Evolutionary conservation across 148 eudicot species (phyloP).

Genomic region (Pharnaceum exiguum): DNA sequence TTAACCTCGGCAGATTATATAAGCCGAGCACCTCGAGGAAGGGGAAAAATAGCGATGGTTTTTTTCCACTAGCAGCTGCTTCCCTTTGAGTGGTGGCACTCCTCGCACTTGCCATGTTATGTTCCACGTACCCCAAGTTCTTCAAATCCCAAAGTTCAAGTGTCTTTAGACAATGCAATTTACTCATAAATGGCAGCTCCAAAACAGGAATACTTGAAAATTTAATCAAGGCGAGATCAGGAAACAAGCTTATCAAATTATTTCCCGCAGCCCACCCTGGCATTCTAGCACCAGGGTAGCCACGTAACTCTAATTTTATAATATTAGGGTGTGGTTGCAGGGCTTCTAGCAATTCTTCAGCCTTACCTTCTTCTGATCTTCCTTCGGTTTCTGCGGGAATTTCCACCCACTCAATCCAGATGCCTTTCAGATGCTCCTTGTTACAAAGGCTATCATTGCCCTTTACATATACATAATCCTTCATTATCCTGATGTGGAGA

Average conservation of each 20-base stretch:
- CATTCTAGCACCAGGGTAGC: too few relatives aligned
- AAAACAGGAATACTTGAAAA: too few relatives aligned
- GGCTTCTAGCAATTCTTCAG: too few relatives aligned
- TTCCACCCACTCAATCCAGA: neutral
- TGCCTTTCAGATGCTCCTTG: neutral
- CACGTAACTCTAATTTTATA: neutral
- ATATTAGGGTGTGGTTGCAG: constrained; percentile 1
- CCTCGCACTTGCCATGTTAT: neutral
- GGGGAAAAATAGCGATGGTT: neutral
- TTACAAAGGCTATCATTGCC: neutral
- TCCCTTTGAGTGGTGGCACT: neutral
- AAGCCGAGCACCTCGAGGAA: constrained; percentile 10
- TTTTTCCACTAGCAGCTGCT: neutral
- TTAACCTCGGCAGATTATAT: neutral
- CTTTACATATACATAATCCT: too few relatives aligned
- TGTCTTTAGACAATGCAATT: too few relatives aligned
- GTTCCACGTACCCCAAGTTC: constrained; percentile 5
- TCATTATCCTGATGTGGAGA: neutral
- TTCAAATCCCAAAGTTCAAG: neutral
- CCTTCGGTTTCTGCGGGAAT: neutral
- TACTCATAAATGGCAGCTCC: too few relatives aligned
- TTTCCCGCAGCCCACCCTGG: neutral
- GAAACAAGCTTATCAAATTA: neutral
- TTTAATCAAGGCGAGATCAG: neutral
- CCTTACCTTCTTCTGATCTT: neutral